Conservation (phyloP, 805 yeast species). For the Metschnikowia similis region DNA sequence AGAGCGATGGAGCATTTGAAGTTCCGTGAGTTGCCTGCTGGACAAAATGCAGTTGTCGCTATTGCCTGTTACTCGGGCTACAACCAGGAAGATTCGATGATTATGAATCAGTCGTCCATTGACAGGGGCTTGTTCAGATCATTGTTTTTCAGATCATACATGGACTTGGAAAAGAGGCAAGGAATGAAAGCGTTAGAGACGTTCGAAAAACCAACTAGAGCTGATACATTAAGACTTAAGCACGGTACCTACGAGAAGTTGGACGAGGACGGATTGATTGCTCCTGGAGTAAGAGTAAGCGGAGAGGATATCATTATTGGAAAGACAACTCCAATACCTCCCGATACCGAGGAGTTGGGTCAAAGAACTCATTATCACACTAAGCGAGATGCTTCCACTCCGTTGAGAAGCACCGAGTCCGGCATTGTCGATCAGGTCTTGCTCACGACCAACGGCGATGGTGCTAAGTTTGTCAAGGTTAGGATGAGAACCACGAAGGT, state of each 20-base stretch:
- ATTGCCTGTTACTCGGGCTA: conserved; percentile 98
- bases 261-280: conserved; percentile 96
- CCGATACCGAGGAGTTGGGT: conserved; percentile 97
- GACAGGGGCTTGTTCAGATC: conserved; percentile 96
- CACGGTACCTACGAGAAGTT: conserved; percentile 98
- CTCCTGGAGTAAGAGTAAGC: conserved; percentile 97
- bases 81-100: conserved; percentile 99
- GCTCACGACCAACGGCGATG: conserved; percentile 96
- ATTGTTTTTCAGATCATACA: conserved; percentile 91
- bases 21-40: conserved; percentile 97
- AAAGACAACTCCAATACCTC: conserved; percentile 98
- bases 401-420: conserved; percentile 91
- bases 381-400: conserved; percentile 97
- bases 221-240: conserved; percentile 90
- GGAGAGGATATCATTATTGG: conserved; percentile 99
- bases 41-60: conserved; percentile 98
- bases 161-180: conserved; percentile 97
- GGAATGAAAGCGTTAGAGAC: conserved; percentile 99
- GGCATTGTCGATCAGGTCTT: conserved; percentile 98
- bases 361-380: conserved; percentile 98
- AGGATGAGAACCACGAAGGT: conserved; percentile 98
- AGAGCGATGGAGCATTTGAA: conserved; percentile 96
- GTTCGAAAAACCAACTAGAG: conserved; percentile 93
- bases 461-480: conserved; percentile 94
- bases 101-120: conserved; percentile 97